Conservation (phyloP, 1,284 basidiomycete genomes). For the Leccinum cinnamomeum region DNA sequence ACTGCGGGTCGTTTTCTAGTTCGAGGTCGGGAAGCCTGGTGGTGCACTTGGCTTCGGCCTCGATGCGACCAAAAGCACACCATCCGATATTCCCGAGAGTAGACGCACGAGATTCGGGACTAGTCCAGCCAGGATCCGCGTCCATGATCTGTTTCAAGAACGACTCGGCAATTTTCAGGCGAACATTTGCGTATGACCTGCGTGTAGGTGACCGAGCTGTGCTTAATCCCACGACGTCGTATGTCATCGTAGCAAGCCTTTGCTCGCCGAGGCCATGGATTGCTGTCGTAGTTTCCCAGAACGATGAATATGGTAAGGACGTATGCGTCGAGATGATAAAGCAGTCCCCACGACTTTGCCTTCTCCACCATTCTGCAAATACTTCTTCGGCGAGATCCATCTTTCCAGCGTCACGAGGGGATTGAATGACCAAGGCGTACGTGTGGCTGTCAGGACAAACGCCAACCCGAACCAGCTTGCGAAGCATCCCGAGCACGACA, state of each 20-base stretch:
- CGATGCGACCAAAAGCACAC: slow-evolving; percentile 33
- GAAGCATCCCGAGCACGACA: slow-evolving; percentile 67
- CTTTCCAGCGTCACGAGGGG: slow-evolving; percentile 75
- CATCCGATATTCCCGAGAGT: slow-evolving; percentile 44
- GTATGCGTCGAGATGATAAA: slow-evolving; percentile 53
- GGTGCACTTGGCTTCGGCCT: slow-evolving; percentile 13
- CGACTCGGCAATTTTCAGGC: slow-evolving; percentile 56
- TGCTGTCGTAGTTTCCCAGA: slow-evolving; percentile 67
- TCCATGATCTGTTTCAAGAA: slow-evolving; percentile 57
- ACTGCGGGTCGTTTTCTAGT: slow-evolving; percentile 41
- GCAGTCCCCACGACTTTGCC: slow-evolving; percentile 36
- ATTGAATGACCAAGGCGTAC: slow-evolving; percentile 80
- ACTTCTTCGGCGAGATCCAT: slow-evolving; percentile 71
- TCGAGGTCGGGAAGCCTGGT: slow-evolving; percentile 47
- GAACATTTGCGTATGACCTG: slow-evolving; percentile 60
- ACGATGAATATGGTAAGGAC: slow-evolving; percentile 82
- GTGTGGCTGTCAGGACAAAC: slow-evolving; percentile 63
- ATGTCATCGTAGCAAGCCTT: slow-evolving; percentile 77
- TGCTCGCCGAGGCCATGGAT: slow-evolving; percentile 52
- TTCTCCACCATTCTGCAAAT: slow-evolving; percentile 65
- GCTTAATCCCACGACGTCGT: slow-evolving; percentile 63
- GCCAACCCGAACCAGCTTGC: slow-evolving; percentile 49
- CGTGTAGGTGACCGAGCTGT: slow-evolving; percentile 71
- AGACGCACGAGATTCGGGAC: slow-evolving; percentile 39
- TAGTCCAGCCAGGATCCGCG: slow-evolving; percentile 41